phyloP scores from a whole-genome alignment of 2,329 filamentous ascomycete species.

The Parafenestella ontariensis region DNA sequence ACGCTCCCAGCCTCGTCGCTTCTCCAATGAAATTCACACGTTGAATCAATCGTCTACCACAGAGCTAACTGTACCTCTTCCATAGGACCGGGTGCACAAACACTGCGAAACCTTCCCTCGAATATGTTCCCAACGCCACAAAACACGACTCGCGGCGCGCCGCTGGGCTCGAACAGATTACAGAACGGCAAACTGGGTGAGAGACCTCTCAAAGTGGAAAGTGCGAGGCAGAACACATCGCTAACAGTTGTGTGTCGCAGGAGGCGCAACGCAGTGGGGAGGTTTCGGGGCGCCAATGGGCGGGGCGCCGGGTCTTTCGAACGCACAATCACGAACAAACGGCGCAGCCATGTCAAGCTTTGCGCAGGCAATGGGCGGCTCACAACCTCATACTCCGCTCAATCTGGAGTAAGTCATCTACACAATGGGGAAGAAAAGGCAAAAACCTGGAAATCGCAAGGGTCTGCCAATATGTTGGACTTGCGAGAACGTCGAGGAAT shows the following conservation, averaged over 20 bases:
- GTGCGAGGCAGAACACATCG: constrained; percentile 5
- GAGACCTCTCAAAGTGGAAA: constrained; percentile 7
- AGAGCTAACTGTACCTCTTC: not conserved
- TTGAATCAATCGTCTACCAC: not conserved
- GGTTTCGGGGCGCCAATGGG: constrained; percentile 61
- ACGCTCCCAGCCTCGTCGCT: not conserved
- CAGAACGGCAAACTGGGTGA: constrained; percentile 64
- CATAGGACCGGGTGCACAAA: constrained; percentile 59
- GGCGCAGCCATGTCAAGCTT: constrained; percentile 60
- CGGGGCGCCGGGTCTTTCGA: constrained; percentile 59
- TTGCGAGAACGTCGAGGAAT: constrained; percentile 5
- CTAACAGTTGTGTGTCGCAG: constrained; percentile 45
- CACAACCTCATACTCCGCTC: constrained; percentile 61
- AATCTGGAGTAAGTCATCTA: constrained; percentile 62
- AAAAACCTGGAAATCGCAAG: not conserved
- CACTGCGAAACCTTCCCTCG: constrained; percentile 60
- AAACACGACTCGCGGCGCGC: constrained; percentile 57
- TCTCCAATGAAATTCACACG: not conserved
- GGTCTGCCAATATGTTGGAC: not conserved
- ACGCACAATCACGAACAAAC: constrained; percentile 59
- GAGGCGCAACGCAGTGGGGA: constrained; percentile 64
- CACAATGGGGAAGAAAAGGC: constrained; percentile 7
- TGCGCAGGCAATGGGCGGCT: constrained; percentile 63
- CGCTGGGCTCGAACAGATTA: constrained; percentile 57
- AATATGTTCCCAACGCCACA: constrained; percentile 59